Percentiles rank a stretch among this genome's conserved stretches.
Evolutionary conservation across 2,329 filamentous ascomycete genomes (phyloP).

Genomic region (Ustulina deusta): DNA sequence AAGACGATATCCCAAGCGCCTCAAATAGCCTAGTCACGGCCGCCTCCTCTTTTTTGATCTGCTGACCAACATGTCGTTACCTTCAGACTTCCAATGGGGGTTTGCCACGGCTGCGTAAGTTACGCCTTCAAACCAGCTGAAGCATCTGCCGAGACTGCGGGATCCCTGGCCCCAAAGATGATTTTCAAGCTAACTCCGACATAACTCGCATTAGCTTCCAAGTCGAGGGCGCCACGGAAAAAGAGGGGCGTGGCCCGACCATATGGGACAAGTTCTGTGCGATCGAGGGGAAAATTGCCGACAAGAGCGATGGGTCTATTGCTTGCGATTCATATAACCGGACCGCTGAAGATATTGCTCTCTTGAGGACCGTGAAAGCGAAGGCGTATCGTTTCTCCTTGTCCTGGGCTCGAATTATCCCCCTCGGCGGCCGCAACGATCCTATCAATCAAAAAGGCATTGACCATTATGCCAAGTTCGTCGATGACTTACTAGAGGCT

Average conservation of each 20-base stretch:
- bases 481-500: constrained; percentile 80
- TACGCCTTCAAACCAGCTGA: neutral
- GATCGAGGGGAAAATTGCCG: constrained; percentile 84
- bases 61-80: constrained; percentile 65
- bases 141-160: constrained; percentile 11
- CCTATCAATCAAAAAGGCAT: constrained; percentile 83
- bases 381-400: constrained; percentile 86
- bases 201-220: constrained; percentile 74
- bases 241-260: constrained; percentile 82
- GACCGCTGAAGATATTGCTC: constrained; percentile 78
- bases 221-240: constrained; percentile 80
- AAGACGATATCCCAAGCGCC: constrained; percentile 39
- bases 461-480: constrained; percentile 81
- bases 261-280: constrained; percentile 94
- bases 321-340: constrained; percentile 91
- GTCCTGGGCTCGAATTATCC: constrained; percentile 87
- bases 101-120: constrained; percentile 81
- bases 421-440: constrained; percentile 84
- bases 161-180: neutral
- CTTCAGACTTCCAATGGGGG: constrained; percentile 80
- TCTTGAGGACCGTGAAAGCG: constrained; percentile 80
- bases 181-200: constrained; percentile 33
- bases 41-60: constrained; percentile 37
- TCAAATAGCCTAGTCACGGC: constrained; percentile 39
- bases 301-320: constrained; percentile 77